Evolutionary conservation across 306 rosid species (phyloP).

Genomic region (Hippophae gyantsensis): DNA sequence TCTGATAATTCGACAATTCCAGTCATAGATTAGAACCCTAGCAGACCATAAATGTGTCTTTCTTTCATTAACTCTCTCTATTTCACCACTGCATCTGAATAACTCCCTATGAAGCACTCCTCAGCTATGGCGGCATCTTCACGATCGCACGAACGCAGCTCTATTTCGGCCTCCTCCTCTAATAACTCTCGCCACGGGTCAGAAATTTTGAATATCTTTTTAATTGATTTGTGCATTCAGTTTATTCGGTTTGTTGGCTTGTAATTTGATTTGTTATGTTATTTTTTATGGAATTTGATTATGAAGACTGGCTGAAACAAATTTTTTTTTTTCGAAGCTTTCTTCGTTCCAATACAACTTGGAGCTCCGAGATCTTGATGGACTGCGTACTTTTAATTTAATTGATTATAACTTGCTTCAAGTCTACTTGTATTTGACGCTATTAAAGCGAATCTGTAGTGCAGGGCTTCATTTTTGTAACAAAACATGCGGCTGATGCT

Average conservation of each 20-base stretch:
- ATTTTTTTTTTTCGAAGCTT: background rate
- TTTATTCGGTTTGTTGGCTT: background rate
- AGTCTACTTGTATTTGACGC: background rate
- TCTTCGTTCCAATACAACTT: background rate
- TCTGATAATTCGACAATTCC: background rate
- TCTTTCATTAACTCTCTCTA: slow-evolving; percentile 23
- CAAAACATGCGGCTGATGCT: too few species aligned
- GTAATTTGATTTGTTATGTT: background rate
- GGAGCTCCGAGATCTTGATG: background rate
- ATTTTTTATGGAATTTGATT: background rate
- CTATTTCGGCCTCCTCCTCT: slow-evolving; percentile 23
- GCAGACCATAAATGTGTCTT: slow-evolving; percentile 10
- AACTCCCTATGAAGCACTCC: slow-evolving; percentile 21
- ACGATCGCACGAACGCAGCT: slow-evolving; percentile 32
- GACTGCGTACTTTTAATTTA: background rate
- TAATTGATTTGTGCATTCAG: background rate
- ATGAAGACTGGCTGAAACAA: background rate
- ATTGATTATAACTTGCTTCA: background rate
- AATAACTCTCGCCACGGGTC: slow-evolving; percentile 37
- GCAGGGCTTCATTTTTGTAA: too few species aligned
- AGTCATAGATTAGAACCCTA: slow-evolving; percentile 5
- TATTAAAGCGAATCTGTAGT: background rate
- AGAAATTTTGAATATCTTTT: slow-evolving; percentile 5
- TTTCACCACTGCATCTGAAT: slow-evolving; percentile 16
- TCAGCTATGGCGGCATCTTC: slow-evolving; percentile 34